Conservation (phyloP, 805 yeast species). For the Isabelozyma gotoi region DNA sequence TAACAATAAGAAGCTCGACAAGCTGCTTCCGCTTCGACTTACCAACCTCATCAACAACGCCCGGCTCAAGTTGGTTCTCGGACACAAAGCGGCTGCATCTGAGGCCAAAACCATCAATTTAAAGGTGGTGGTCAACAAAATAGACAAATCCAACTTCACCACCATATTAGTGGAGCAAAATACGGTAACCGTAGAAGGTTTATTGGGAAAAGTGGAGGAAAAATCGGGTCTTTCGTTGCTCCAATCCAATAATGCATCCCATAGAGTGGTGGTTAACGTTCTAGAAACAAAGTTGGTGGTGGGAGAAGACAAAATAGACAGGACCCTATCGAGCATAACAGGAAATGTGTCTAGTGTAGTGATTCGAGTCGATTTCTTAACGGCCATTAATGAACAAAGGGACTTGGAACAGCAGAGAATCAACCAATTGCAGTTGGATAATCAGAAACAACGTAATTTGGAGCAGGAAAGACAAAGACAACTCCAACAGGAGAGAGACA, state of each 20-base stretch:
- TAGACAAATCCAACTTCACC: constrained; percentile 6
- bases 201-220: background rate
- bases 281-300: constrained; percentile 4
- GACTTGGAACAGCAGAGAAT: constrained; percentile 21
- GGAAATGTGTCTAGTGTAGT: constrained; percentile 24
- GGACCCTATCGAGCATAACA: constrained; percentile 14
- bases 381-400: constrained; percentile 2
- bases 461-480: constrained; percentile 8
- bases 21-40: constrained; percentile 29
- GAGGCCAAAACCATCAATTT: constrained; percentile 3
- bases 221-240: background rate
- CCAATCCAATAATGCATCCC: background rate
- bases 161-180: background rate
- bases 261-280: constrained; percentile 4
- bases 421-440: constrained; percentile 16
- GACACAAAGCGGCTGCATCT: constrained; percentile 3
- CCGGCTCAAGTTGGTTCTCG: constrained; percentile 21
- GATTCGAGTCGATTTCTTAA: constrained; percentile 18
- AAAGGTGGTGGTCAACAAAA: constrained; percentile 2
- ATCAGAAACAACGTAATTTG: constrained; percentile 14
- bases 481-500: constrained; percentile 6
- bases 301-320: background rate
- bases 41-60: constrained; percentile 33
- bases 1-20: constrained; percentile 30
- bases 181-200: background rate